These are phyloP conservation scores for Penicillium lividum DNA, from an alignment of 495 filamentous ascomycete species.

Conservation along the genomic window DNA sequence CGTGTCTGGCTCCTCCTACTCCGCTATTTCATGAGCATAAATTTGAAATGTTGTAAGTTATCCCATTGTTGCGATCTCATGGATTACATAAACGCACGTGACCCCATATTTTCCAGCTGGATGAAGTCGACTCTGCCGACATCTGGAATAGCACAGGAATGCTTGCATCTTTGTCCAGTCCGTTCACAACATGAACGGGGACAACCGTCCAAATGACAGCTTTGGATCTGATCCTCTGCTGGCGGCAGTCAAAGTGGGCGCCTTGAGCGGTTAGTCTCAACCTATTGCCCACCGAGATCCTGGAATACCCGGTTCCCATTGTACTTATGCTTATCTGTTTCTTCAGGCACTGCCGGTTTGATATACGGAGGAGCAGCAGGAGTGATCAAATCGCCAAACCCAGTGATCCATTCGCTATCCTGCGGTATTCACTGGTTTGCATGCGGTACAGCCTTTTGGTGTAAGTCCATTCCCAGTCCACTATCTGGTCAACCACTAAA, in stretches of 20 bases:
- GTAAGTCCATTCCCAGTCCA: conserved; percentile 44
- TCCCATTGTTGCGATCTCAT: neutral
- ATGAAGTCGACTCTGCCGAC: conserved; percentile 1
- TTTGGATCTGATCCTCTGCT: conserved; percentile 29
- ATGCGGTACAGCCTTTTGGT: conserved; percentile 75
- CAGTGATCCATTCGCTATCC: conserved; percentile 67
- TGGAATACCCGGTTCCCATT: neutral
- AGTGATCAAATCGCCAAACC: conserved; percentile 64
- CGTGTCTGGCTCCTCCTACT: neutral
- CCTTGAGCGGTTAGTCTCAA: conserved; percentile 50
- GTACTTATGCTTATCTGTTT: conserved; percentile 3
- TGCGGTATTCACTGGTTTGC: conserved; percentile 78
- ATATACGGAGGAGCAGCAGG: conserved; percentile 68
- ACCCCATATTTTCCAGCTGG: neutral
- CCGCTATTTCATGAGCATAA: neutral
- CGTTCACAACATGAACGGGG: conserved; percentile 35
- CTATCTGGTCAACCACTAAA: conserved; percentile 7
- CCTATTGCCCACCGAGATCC: neutral
- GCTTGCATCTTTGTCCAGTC: conserved; percentile 10
- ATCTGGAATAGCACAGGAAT: conserved; percentile 6
- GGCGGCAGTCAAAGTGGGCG: conserved; percentile 53
- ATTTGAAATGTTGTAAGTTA: neutral
- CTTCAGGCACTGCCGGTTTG: conserved; percentile 67
- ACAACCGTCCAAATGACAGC: conserved; percentile 15
- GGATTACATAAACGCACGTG: conserved; percentile 13